Base-by-base conservation (phyloP, 345 rosid species). In the Bruguiera parviflora region DNA sequence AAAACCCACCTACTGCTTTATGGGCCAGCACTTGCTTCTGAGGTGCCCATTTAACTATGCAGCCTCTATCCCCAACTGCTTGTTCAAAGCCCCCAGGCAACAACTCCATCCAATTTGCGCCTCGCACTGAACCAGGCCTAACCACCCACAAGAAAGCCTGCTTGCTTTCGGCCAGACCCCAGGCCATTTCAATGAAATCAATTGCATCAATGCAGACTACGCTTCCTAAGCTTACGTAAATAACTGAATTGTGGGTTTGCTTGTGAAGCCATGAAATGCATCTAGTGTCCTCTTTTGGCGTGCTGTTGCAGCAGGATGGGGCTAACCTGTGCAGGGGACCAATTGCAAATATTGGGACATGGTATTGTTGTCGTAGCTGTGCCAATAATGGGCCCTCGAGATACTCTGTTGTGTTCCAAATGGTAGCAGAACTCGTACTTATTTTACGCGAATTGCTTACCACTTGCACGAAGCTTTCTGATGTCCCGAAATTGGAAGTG, bases 61-160 rank as follows among this genome's bases (percentile, higher is more conserved):
- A 69, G 2, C 86, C 78, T 68, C 73, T 85, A 29, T 70, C 75
- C 37, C 59, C 62, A 13, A 68, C 66, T 4, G 19, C 28, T 51
- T 67, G 57, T 18, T 5, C 21, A 13, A 49, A 77, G 2, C 46
- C 61, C 32, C 58, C 28, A 3, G 80, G 70, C 27, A 77, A 19
- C 8, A 55, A 29, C 7, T 63, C 70, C 27, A 27, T 55, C 70
- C 70, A 68, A 0, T 58, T 37, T 3, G 66, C 62, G 8, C 69
- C 71, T 3, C 3, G 6, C 0, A 66, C 58, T 18, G 65, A 60
- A 4, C 67, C 76, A 19, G 84, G 79, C 63, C 85, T 71, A 31
- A 85, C 73, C 35, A 82, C 86, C 86, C 88, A 85, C 25, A 85
- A 70, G 66, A 85, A 85, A 22, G 80, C 75, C 37, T 80, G 83